A percentile compares a stretch with the other conserved stretches of the same genome.
Evolutionary conservation across 129 eudicot genomes (phyloP).

Genomic region (Cynara cardunculus): DNA sequence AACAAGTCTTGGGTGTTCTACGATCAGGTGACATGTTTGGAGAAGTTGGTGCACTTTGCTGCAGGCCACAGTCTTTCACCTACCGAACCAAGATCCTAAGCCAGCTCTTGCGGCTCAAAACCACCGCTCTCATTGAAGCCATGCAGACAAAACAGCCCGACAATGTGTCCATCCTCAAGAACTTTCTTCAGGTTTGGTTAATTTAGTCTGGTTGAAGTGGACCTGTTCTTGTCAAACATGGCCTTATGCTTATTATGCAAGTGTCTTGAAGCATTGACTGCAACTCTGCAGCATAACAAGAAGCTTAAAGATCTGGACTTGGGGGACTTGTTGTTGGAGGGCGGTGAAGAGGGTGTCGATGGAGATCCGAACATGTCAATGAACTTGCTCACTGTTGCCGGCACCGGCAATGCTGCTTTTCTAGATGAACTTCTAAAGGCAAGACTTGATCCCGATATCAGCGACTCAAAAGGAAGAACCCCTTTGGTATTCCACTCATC

Average conservation of each 20-base stretch:
- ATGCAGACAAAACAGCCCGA: slow-evolving; percentile 73
- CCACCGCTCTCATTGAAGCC: slow-evolving; percentile 64
- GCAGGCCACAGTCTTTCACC: slow-evolving; percentile 65
- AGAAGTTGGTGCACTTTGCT: slow-evolving; percentile 85
- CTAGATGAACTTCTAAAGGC: slow-evolving; percentile 89
- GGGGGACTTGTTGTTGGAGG: slow-evolving; percentile 58
- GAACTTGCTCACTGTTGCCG: slow-evolving; percentile 71
- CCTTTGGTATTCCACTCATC: slow-evolving; percentile 59
- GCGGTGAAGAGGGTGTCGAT: slow-evolving; percentile 55
- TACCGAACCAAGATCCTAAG: slow-evolving; percentile 83
- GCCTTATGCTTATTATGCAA: not conserved
- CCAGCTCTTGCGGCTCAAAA: slow-evolving; percentile 72
- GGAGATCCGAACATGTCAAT: slow-evolving; percentile 72
- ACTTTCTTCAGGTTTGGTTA: slow-evolving; percentile 71
- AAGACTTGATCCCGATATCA: slow-evolving; percentile 71
- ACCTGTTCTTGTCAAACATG: not conserved
- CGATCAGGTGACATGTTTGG: slow-evolving; percentile 75
- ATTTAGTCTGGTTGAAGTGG: not conserved
- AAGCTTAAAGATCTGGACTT: slow-evolving; percentile 64
- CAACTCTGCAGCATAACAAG: slow-evolving; percentile 59
- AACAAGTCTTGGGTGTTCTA: slow-evolving; percentile 48
- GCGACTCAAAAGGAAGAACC: slow-evolving; percentile 83
- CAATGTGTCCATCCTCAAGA: slow-evolving; percentile 68
- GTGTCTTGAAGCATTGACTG: slow-evolving; percentile 3
- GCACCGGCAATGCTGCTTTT: slow-evolving; percentile 86